These are phyloP conservation scores for Juglanconis oblonga DNA, from an alignment of 2,329 filamentous ascomycete genomes.

Conservation along the genomic window DNA sequence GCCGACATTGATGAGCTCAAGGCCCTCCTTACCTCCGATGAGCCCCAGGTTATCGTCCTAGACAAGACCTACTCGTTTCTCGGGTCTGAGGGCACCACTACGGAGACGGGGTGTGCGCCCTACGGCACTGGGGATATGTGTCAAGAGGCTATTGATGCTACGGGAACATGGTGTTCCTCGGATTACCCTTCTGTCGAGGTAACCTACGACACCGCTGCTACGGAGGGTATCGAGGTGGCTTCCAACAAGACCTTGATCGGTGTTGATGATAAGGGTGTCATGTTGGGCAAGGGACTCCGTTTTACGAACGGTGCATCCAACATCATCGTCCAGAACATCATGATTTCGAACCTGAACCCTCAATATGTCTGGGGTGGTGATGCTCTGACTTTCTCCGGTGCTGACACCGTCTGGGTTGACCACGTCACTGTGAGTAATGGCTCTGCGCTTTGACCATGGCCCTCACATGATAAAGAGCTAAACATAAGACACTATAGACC, in stretches of 20 bases:
- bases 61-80: slow-evolving; percentile 55
- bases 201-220: slow-evolving; percentile 49
- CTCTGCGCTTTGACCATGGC: neutral
- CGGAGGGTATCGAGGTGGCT: slow-evolving; percentile 46
- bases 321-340: slow-evolving; percentile 60
- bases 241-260: slow-evolving; percentile 59
- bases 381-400: neutral
- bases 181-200: slow-evolving; percentile 37
- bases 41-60: slow-evolving; percentile 55
- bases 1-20: slow-evolving; percentile 52
- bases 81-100: slow-evolving; percentile 50
- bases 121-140: slow-evolving; percentile 27
- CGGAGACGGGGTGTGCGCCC: slow-evolving; percentile 53
- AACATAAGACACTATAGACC: slow-evolving; percentile 31
- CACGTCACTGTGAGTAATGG: slow-evolving; percentile 34
- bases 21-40: slow-evolving; percentile 52
- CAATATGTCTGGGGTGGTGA: slow-evolving; percentile 13
- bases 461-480: neutral
- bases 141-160: no score
- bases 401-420: slow-evolving; percentile 47
- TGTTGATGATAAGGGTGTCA: slow-evolving; percentile 46
- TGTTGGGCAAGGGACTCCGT: slow-evolving; percentile 55
- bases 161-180: no score
- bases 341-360: slow-evolving; percentile 44
- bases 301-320: slow-evolving; percentile 44